Conservation (phyloP, 306 rosid species). For the Alnus rubra region DNA sequence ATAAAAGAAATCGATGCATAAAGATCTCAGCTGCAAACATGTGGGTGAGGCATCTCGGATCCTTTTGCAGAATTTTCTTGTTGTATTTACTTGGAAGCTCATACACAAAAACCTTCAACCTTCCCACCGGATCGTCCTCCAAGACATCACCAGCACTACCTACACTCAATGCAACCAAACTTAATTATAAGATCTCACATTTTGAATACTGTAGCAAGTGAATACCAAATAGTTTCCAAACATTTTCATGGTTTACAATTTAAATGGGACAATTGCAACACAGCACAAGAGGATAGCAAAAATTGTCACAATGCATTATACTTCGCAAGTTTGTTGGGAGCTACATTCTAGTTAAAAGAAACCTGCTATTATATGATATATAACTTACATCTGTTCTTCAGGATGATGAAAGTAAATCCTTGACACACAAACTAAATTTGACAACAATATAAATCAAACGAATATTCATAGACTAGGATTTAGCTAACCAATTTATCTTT, state of each 20-base stretch:
- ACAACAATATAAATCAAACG: not conserved
- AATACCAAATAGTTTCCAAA: conserved; percentile 6
- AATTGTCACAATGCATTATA: not conserved
- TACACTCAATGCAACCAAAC: conserved; percentile 40
- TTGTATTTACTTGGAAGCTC: conserved; percentile 99
- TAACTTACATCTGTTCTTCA: not conserved
- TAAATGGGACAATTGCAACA: not conserved
- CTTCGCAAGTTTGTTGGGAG: not conserved
- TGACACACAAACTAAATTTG: not conserved
- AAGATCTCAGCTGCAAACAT: conserved; percentile 99
- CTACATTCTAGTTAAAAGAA: not conserved
- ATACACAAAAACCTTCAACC: conserved; percentile 94
- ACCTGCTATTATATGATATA: not conserved
- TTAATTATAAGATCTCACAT: conserved; percentile 17
- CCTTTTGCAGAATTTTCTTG: conserved; percentile 95
- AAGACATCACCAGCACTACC: conserved; percentile 99
- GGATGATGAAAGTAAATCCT: not conserved
- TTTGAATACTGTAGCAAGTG: not conserved
- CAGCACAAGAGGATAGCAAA: not conserved
- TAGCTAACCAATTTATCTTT: not conserved
- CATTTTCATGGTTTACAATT: not conserved
- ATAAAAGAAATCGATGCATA: conserved; percentile 92
- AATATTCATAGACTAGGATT: not conserved
- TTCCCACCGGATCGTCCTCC: conserved; percentile 97
- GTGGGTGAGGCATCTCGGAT: conserved; percentile 90